Conservation (phyloP, 345 rosid species). For the Pugionium cornutum region DNA sequence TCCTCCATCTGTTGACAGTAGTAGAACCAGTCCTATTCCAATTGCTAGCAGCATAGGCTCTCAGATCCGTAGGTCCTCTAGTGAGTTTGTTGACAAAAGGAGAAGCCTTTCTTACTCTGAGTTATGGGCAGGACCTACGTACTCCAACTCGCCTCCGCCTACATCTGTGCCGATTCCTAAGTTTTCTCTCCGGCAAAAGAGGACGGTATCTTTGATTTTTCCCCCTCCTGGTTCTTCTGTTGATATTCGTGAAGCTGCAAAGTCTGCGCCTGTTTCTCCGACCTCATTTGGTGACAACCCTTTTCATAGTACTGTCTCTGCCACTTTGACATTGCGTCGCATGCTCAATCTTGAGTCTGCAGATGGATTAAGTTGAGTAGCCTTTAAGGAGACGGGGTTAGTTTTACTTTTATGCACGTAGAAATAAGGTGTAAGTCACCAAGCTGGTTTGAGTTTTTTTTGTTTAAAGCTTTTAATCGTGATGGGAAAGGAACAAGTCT, state of each 20-base stretch:
- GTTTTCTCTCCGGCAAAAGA: slow-evolving; percentile 67
- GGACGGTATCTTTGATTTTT: slow-evolving; percentile 62
- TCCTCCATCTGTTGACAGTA: slow-evolving; percentile 23
- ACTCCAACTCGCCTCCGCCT: slow-evolving; percentile 94
- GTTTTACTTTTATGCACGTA: slow-evolving; percentile 59
- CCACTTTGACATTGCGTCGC: slow-evolving; percentile 87
- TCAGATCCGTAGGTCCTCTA: slow-evolving; percentile 37
- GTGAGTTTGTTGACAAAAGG: slow-evolving; percentile 38
- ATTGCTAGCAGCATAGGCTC: slow-evolving; percentile 39
- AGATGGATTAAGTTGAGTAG: slow-evolving; percentile 56
- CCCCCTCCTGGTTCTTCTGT: slow-evolving; percentile 44
- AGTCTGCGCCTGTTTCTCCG: slow-evolving; percentile 92
- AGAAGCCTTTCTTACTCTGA: slow-evolving; percentile 59
- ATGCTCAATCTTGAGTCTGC: slow-evolving; percentile 79
- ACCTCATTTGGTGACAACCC: slow-evolving; percentile 48
- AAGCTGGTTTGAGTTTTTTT: slow-evolving; percentile 38
- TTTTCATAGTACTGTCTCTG: slow-evolving; percentile 65
- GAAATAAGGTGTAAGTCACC: slow-evolving; percentile 49
- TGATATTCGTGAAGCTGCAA: slow-evolving; percentile 51
- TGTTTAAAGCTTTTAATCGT: slow-evolving; percentile 36
- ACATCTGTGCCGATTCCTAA: slow-evolving; percentile 91
- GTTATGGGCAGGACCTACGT: slow-evolving; percentile 97
- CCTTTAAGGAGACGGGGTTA: slow-evolving; percentile 40
- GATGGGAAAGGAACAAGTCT: slow-evolving; percentile 38
- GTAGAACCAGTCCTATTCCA: slow-evolving; percentile 57